These are phyloP conservation scores for Alternaria rosae DNA, from an alignment of 2,329 filamentous ascomycete genomes.

Conservation along the genomic window DNA sequence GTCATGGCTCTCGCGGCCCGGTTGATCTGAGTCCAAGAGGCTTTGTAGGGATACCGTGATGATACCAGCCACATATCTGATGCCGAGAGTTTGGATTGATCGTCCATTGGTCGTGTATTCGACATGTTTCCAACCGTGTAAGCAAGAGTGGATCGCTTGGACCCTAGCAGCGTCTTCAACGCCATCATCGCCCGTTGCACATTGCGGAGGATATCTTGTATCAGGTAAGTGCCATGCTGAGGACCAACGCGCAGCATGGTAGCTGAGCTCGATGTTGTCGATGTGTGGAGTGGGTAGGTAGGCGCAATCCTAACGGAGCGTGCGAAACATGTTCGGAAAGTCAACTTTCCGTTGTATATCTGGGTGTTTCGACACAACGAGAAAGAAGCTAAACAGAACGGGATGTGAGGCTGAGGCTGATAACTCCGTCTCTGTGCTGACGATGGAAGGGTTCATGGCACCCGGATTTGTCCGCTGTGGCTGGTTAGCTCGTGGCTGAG, in stretches of 20 bases:
- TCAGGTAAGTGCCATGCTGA: slow-evolving; percentile 3
- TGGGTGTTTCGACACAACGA: slow-evolving; percentile 12
- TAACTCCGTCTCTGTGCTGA: slow-evolving; percentile 7
- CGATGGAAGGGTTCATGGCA: not conserved
- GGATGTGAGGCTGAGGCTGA: slow-evolving; percentile 23
- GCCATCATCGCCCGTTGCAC: not conserved
- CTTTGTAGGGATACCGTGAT: slow-evolving; percentile 7
- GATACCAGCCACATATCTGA: slow-evolving; percentile 16
- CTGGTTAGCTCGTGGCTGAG: slow-evolving; percentile 25
- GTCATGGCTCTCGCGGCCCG: slow-evolving; percentile 23
- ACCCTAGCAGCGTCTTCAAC: not conserved
- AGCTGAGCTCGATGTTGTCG: slow-evolving; percentile 18
- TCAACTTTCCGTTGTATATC: slow-evolving; percentile 24
- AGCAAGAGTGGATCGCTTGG: slow-evolving; percentile 13
- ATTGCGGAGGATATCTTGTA: not conserved
- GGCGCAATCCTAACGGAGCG: slow-evolving; percentile 12
- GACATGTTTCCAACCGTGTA: not conserved
- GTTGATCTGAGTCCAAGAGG: slow-evolving; percentile 23
- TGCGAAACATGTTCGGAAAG: slow-evolving; percentile 25
- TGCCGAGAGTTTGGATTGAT: slow-evolving; percentile 7
- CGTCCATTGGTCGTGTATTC: slow-evolving; percentile 20
- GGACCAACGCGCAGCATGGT: slow-evolving; percentile 15
- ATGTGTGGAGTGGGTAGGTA: slow-evolving; percentile 5
- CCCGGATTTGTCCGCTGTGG: slow-evolving; percentile 12
- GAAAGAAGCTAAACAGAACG: slow-evolving; percentile 20